Conservation (phyloP, 495 filamentous ascomycete species). For the Tuber borchii region DNA sequence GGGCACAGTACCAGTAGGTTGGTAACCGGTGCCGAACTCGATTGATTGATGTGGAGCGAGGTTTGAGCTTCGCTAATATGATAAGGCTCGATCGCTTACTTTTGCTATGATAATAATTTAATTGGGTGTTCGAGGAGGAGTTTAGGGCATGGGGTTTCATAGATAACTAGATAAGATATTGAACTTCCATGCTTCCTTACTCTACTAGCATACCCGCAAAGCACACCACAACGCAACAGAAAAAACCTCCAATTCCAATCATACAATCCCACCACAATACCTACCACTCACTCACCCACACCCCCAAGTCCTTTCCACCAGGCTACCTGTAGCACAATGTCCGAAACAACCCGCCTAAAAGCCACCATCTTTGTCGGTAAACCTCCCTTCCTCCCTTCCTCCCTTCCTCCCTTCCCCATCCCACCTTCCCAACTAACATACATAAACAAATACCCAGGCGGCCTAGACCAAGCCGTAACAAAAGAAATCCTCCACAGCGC, state of each 20-base stretch:
- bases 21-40: no score
- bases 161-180: background rate
- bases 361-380: slow-evolving; percentile 78
- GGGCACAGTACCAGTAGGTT: no score
- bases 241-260: no score
- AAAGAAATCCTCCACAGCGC: slow-evolving; percentile 69
- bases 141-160: background rate
- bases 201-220: no score
- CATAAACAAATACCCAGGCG: slow-evolving; percentile 40
- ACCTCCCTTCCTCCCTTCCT: no score
- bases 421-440: background rate
- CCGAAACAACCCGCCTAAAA: slow-evolving; percentile 75
- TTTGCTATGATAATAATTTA: background rate
- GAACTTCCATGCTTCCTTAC: no score
- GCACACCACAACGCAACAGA: no score
- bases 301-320: background rate
- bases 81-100: no score
- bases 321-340: slow-evolving; percentile 50
- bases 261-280: no score
- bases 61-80: background rate
- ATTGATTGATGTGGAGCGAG: no score
- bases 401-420: no score
- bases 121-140: background rate
- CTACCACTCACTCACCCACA: no score
- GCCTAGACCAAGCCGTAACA: slow-evolving; percentile 73